These are phyloP conservation scores for Calonectria montana DNA, from an alignment of 2,329 filamentous ascomycete species.

Conservation along the genomic window DNA sequence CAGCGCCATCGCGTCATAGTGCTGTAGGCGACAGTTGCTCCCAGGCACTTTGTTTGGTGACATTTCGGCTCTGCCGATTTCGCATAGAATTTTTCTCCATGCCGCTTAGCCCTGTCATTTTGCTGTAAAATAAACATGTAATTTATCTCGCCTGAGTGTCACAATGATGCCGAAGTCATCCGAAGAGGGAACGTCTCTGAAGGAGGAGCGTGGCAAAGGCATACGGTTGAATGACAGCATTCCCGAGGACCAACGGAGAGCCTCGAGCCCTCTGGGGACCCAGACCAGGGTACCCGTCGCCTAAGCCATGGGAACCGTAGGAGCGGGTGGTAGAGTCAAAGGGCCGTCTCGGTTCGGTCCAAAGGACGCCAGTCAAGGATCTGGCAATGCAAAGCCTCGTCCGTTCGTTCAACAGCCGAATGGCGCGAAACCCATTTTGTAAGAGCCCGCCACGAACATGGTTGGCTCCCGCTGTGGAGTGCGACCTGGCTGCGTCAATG, in stretches of 20 bases:
- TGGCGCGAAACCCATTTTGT: conserved; percentile 33
- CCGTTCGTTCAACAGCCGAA: conserved; percentile 17
- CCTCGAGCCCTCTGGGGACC: neutral
- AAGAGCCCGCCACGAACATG: conserved; percentile 31
- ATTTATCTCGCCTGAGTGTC: neutral
- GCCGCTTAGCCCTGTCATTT: neutral
- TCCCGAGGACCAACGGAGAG: conserved; percentile 43
- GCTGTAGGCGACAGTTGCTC: neutral
- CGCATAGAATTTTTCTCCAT: neutral
- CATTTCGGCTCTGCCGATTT: conserved; percentile 8
- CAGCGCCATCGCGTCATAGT: neutral
- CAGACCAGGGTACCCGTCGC: neutral
- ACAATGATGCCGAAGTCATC: neutral
- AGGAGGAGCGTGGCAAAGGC: conserved; percentile 5
- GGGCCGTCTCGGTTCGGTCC: conserved; percentile 42
- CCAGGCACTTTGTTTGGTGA: neutral
- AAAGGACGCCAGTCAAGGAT: conserved; percentile 37
- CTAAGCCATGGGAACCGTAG: conserved; percentile 5
- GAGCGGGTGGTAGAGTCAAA: conserved; percentile 14
- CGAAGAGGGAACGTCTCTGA: conserved; percentile 1
- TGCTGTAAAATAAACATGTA: neutral
- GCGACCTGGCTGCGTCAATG: neutral
- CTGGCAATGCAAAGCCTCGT: conserved; percentile 8
- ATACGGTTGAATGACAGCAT: conserved; percentile 14
- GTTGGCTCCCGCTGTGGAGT: conserved; percentile 37